These are phyloP conservation scores for Nakazawaea ishiwadae DNA, from an alignment of 805 yeast species.

Conservation along the genomic window DNA sequence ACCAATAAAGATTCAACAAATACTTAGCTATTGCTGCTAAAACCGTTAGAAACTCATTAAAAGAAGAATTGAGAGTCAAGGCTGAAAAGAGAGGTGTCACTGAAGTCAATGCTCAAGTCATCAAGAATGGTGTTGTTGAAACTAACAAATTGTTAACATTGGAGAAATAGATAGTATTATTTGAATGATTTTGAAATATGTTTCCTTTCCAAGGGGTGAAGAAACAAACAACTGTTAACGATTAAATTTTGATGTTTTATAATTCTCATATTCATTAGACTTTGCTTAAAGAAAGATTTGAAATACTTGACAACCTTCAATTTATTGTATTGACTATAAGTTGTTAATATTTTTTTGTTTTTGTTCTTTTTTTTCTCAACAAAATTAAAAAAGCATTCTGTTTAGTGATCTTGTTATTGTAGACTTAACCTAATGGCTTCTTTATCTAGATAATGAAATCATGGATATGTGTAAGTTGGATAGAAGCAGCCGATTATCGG, in stretches of 20 bases:
- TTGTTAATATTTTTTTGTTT: too few species aligned
- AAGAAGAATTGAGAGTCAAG: conserved; percentile 74
- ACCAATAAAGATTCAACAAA: conserved; percentile 61
- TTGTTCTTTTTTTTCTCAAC: too few species aligned
- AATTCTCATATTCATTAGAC: background rate
- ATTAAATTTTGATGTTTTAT: background rate
- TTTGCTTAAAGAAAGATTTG: too few species aligned
- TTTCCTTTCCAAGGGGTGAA: too few species aligned
- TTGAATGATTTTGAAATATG: too few species aligned
- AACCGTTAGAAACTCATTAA: conserved; percentile 81
- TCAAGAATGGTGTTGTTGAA: conserved; percentile 58
- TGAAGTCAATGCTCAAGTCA: conserved; percentile 70
- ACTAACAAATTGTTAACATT: conserved; percentile 21
- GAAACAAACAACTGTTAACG: background rate
- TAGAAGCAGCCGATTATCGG: background rate
- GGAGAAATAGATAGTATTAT: too few species aligned
- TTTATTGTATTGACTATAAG: too few species aligned
- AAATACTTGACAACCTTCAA: background rate
- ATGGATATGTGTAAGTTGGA: too few species aligned
- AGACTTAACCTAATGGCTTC: too few species aligned
- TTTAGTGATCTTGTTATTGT: too few species aligned
- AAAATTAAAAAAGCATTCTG: too few species aligned
- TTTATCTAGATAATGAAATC: too few species aligned
- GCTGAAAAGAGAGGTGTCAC: conserved; percentile 67
- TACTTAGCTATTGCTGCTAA: conserved; percentile 89